Conservation (phyloP, 306 rosid species). For the Acacia acuminata region DNA sequence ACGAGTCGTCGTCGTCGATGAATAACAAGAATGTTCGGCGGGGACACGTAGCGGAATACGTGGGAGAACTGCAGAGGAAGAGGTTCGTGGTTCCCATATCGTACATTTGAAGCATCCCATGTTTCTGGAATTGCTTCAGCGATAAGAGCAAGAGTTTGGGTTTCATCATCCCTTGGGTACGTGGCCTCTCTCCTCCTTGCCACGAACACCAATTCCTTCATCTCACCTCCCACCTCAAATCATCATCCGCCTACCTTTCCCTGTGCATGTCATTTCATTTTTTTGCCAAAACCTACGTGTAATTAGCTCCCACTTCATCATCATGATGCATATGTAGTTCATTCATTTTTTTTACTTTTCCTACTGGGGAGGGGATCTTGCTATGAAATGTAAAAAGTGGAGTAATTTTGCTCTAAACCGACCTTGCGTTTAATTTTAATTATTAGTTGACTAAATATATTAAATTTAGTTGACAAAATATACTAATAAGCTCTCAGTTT, state of each 20-base stretch:
- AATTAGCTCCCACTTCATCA: not conserved
- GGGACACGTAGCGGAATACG: not conserved
- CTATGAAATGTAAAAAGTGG: too few relatives aligned
- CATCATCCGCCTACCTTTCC: not conserved
- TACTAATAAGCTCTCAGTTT: too few relatives aligned
- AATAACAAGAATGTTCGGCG: not conserved
- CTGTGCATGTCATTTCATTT: not conserved
- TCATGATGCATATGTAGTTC: not conserved
- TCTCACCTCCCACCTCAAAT: not conserved
- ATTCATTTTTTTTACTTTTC: too few relatives aligned
- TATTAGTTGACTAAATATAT: too few relatives aligned
- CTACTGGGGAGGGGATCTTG: too few relatives aligned
- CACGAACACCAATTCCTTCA: not conserved
- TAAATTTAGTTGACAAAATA: too few relatives aligned
- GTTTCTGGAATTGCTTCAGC: not conserved
- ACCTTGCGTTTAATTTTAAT: too few relatives aligned
- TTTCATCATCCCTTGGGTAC: not conserved
- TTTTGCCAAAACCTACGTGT: not conserved
- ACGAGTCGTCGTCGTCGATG: not conserved
- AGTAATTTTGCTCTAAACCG: too few relatives aligned
- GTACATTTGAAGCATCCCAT: not conserved
- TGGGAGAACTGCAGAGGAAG: constrained; percentile 11
- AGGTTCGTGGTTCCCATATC: not conserved
- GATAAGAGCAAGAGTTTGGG: not conserved
- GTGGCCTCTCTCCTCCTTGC: not conserved